Evolutionary conservation across 75 land plant genomes (phyloP), one percentile per base, ranked within the genome.

Genomic region (Selaginella tamariscina): DNA sequence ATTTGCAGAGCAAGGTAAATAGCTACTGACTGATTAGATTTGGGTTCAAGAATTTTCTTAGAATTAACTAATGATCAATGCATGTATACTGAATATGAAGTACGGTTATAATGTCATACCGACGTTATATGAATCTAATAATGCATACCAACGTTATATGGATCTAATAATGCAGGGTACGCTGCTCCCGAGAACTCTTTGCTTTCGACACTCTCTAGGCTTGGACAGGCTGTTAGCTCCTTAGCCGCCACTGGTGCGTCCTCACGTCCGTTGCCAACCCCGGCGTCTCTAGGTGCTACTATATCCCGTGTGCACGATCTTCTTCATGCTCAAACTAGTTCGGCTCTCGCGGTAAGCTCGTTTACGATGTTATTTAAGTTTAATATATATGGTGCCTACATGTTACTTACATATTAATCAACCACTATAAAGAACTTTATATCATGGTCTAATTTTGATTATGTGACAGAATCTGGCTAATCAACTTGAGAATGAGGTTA

Each of bases 221-320:
- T 15, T 39, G 15, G 49, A 15, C 15, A 39, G 5, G 15, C 11
- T 15, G 49, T 15, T 39, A 39, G 49, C 15, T 39, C 49, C 11
- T 39, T 15, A 5, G 49, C 49, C 5, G 49, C 49, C 11, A 39
- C 49, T 15, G 49, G 49, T 39, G 5, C 15, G 15, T 15, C 49
- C 15, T 39, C 49, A 5, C 49, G 62, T 9, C 62, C 62, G 8
- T n/a, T 80, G 31, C 82, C 90, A 18, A 78, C 87, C 30, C 89
- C 97, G 49, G 80, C 79, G 70, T 68, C 84, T 31, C 70, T 95
- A 71, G 91, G 93, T 27, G 89, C 85, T 67, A 73, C 85, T 5
- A 62, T 86, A 66, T 70, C 64, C 2, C 81, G 82, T 8, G 82
- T 86, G 26, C 78, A 84, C 62, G 81, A 79, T 28, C 39, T 95